Percentiles rank a stretch among this genome's conserved stretches.
Evolutionary conservation across 2,329 filamentous ascomycete species (phyloP).

Genomic region (Colletotrichum eleusines): DNA sequence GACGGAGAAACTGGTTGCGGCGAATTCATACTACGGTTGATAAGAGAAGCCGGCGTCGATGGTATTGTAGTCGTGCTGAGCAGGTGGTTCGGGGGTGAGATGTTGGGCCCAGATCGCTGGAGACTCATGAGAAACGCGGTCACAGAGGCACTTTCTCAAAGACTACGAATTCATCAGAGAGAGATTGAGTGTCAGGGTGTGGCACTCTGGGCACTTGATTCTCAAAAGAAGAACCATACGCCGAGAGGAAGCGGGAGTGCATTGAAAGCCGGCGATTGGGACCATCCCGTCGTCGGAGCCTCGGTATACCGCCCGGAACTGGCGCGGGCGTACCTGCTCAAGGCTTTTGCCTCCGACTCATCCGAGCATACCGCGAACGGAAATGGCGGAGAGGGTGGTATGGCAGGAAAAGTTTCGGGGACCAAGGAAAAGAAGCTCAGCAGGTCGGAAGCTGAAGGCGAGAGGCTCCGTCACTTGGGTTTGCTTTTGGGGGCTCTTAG

Average conservation of each 20-base stretch:
- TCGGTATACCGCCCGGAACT: conserved; percentile 81
- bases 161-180: conserved; percentile 52
- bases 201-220: conserved; percentile 71
- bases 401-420: conserved; percentile 36
- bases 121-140: conserved; percentile 70
- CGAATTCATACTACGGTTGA: conserved; percentile 65
- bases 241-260: conserved; percentile 21
- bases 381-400: no score
- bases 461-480: conserved; percentile 78
- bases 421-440: conserved; percentile 9
- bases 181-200: conserved; percentile 54
- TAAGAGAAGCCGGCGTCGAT: conserved; percentile 63
- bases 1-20: conserved; percentile 73
- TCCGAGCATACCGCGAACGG: not conserved
- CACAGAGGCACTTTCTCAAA: conserved; percentile 66
- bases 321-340: conserved; percentile 70
- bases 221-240: conserved; percentile 61
- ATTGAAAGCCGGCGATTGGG: conserved; percentile 43
- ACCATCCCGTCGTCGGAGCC: conserved; percentile 63
- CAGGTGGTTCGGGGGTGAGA: conserved; percentile 72
- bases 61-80: conserved; percentile 70
- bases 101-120: conserved; percentile 73
- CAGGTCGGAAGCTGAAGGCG: conserved; percentile 56
- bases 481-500: conserved; percentile 78
- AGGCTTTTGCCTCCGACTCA: conserved; percentile 66